A percentile compares a stretch with the other conserved stretches of the same genome.
Evolutionary conservation across 176 grass and related monocot species (phyloP).

Genomic region (Carex kokanica): DNA sequence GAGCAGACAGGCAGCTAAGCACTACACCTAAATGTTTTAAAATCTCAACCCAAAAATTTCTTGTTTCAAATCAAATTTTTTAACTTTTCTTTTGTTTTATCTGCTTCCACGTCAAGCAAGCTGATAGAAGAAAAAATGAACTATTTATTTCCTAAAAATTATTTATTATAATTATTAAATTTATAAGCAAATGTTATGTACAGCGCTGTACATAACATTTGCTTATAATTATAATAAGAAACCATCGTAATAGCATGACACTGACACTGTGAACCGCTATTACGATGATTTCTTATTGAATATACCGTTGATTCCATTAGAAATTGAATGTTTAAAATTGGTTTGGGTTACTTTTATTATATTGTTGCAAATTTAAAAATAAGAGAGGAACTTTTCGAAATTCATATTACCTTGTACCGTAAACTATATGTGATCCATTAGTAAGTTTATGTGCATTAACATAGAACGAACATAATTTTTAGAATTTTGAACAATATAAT

Average conservation of each 20-base stretch:
- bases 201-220: too few relatives aligned
- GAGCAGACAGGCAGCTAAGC: slow-evolving; percentile 34
- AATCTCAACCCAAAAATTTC: slow-evolving; percentile 18
- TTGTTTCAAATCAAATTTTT: background rate
- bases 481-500: too few relatives aligned
- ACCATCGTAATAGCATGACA: too few relatives aligned
- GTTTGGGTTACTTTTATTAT: background rate
- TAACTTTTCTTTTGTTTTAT: background rate
- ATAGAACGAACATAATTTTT: too few relatives aligned
- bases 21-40: slow-evolving; percentile 1
- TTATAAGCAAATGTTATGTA: background rate
- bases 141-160: background rate
- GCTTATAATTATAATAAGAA: too few relatives aligned
- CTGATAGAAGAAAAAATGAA: background rate
- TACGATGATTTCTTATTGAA: background rate
- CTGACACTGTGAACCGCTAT: background rate
- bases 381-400: too few relatives aligned
- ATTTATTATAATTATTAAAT: background rate
- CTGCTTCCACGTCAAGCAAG: slow-evolving; percentile 12
- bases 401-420: too few relatives aligned
- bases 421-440: too few relatives aligned
- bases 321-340: background rate
- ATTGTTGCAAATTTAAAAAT: background rate
- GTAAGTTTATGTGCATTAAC: too few relatives aligned
- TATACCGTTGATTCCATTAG: background rate